Percentiles rank a stretch among this genome's conserved stretches.
Conservation (phyloP, 257 asterid genomes). For the Nicotiana noctiflora region DNA sequence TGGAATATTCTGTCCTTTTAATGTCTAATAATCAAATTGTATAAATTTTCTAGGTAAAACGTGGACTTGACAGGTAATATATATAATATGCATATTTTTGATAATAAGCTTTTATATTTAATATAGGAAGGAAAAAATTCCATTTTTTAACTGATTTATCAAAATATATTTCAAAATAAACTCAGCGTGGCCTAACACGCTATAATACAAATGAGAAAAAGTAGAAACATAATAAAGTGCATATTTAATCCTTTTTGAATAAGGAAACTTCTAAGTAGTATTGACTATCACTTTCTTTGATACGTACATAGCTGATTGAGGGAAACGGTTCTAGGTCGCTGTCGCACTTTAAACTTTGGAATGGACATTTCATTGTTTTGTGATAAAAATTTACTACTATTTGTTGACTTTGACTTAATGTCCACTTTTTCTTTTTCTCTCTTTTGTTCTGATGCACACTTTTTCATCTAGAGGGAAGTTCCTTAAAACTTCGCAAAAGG, state of each 20-base stretch:
- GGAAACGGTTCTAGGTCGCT: not conserved
- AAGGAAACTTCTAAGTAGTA: not conserved
- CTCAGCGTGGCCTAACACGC: no score
- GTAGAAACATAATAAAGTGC: not conserved
- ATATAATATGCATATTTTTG: no score
- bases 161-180: no score
- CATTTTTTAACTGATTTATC: no score
- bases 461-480: not conserved
- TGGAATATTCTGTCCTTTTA: no score
- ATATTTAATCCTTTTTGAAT: not conserved
- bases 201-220: not conserved
- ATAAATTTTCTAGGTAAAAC: no score
- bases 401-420: not conserved
- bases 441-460: not conserved
- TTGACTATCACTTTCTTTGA: not conserved
- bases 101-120: no score
- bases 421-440: not conserved
- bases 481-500: not conserved
- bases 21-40: no score
- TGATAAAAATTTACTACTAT: not conserved
- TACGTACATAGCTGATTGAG: not conserved
- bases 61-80: no score
- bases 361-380: not conserved
- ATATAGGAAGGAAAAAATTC: no score
- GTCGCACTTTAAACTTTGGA: not conserved